These are phyloP conservation scores for Solanum chaucha DNA, from an alignment of 257 asterid genomes.

Conservation along the genomic window DNA sequence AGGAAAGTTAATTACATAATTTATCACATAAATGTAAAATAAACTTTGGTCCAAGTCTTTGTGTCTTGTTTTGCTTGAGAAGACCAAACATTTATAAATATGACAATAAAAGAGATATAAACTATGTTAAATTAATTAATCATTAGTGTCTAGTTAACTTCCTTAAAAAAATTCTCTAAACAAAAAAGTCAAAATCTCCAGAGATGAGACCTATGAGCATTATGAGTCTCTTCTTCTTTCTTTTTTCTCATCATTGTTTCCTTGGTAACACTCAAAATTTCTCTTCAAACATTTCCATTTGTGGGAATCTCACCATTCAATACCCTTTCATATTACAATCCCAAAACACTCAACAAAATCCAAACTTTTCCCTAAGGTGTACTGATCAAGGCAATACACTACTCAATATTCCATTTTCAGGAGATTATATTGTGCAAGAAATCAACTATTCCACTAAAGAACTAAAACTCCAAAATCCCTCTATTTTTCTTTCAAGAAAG, in stretches of 20 bases:
- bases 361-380: not conserved
- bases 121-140: not conserved
- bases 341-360: not conserved
- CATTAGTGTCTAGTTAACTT: not conserved
- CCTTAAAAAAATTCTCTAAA: not conserved
- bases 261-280: not conserved
- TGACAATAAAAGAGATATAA: not conserved
- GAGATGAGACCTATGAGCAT: not conserved
- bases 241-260: not conserved
- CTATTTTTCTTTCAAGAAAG: slow-evolving; percentile 8
- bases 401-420: slow-evolving; percentile 3
- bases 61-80: not conserved
- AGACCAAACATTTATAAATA: not conserved
- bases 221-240: not conserved
- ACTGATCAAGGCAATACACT: not conserved
- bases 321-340: slow-evolving; percentile 6
- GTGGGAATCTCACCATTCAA: not conserved
- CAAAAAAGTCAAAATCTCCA: not conserved
- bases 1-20: not conserved
- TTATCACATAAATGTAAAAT: not conserved
- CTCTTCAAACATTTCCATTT: not conserved
- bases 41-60: not conserved
- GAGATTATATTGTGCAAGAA: not conserved
- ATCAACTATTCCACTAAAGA: not conserved
- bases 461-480: slow-evolving; percentile 14